Base-by-base conservation (phyloP, 75 land plant genomes). In the Larix kaempferi region DNA sequence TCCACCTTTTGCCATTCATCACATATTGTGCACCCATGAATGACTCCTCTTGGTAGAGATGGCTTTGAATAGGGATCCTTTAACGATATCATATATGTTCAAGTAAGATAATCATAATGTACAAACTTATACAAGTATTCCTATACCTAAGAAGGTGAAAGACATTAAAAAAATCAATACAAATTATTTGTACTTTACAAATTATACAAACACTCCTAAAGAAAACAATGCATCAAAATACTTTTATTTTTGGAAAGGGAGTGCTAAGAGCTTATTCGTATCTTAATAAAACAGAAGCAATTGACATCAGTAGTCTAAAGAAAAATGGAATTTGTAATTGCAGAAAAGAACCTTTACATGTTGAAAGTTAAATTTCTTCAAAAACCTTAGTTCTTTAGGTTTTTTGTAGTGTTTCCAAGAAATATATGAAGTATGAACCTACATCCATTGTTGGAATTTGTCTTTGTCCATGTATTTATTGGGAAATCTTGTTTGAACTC, bases 1-100 rank as follows among this genome's bases (percentile, higher is more conserved):
- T 21, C 39, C 71, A 93, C 98, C 93, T 88, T 90, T 57, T 89
- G 95, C 74, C 94, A 92, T 35, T 82, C 81, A 54, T 77, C 37
- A 64, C 93, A 88, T 29, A 81, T 83, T 76, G 85, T 27, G 76
- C 95, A 88, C 27, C 93, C 98, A 64, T 87, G 82, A 58, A 82
- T 74, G 76, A 88, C 86, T 15, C 91, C 91, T 41, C 78, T 86
- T 74, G 88, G 90, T 27, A 84, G 83, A 49, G 26, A 23, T 41
- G 66, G 66, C 73, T 72, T 71, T 4, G 77, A 64, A 60, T 26
- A 57, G 63, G 35, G 13, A 61, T 65, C 59, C 89, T 87, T 79
- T 23, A 56, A 58, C 44, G 29, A 49, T 16, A 29, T 61, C 17
- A 44, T 7, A 44, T 44, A 44, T 44, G 10, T 74, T 74, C 5